phyloP scores from a whole-genome alignment of 2,329 filamentous ascomycete species.

The Pyrenochaeta sp. region DNA sequence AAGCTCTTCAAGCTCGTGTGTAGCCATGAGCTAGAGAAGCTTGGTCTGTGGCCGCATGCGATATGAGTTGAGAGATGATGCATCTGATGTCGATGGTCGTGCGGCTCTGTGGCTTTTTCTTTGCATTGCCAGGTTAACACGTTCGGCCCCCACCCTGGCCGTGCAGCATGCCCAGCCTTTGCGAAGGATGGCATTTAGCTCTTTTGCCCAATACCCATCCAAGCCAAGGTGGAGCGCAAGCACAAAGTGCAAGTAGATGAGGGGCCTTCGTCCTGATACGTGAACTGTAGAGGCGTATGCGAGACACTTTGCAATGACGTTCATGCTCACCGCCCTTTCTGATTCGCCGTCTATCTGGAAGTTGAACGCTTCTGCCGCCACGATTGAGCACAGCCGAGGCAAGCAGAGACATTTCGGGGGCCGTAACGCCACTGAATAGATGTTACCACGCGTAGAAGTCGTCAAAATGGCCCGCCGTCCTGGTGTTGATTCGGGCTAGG shows the following conservation, averaged over 20 bases:
- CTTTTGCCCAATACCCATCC: conserved; percentile 24
- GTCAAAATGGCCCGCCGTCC: no score
- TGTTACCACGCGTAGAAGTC: no score
- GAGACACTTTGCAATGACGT: conserved; percentile 3
- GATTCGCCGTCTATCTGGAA: conserved; percentile 10
- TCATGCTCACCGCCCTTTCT: conserved; percentile 33
- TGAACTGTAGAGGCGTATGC: conserved; percentile 13
- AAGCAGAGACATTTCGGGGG: background rate
- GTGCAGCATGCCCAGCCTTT: conserved; percentile 28
- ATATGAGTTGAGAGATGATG: background rate
- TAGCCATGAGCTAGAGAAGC: conserved; percentile 29
- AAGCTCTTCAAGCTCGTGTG: conserved; percentile 41
- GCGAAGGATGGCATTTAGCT: conserved; percentile 12
- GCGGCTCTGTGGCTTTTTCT: background rate
- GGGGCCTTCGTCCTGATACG: conserved; percentile 6
- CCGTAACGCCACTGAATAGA: no score
- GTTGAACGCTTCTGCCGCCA: background rate
- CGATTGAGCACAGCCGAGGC: background rate
- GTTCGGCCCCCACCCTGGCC: conserved; percentile 26
- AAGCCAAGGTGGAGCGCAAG: conserved; percentile 22
- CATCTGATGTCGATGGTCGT: conserved; percentile 6
- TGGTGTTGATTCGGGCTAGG: background rate
- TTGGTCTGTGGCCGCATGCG: background rate
- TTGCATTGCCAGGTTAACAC: background rate
- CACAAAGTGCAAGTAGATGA: conserved; percentile 1